Evolutionary conservation across 352 stramenopile genomes (phyloP), one percentile per base, ranked within the genome.

Genomic region (Plasmopara muralis): DNA sequence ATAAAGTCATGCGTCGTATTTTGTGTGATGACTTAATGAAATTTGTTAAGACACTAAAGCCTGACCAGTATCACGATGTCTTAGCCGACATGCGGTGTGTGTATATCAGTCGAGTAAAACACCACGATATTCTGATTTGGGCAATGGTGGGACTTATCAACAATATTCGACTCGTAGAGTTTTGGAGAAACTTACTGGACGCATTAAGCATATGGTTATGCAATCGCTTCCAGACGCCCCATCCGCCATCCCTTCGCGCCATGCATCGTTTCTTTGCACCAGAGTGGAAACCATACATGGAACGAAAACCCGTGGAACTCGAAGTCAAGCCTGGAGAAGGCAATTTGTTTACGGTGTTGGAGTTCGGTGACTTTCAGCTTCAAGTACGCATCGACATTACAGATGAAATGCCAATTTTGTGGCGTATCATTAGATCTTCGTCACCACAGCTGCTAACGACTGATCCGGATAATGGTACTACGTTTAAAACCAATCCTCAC

Each of bases 171-270:
- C 52, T 74, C 9, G 9, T 74, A 1, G 64, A 73, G 15, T 66
- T 85, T 34, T 89, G 75, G 75, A 56, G 60, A n/a, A 69, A 70
- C 15, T 43, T 89, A 33, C 57, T 70, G 2, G 43, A 74, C 45
- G 59, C 38, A 10, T 5, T 71, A 25, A 68, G 37, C 30, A 43
- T 55, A 9, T 68, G 63, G 59, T 29, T 68, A 12, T 48, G 53
- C 34, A 28, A 55, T 41, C 43, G 37, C 15, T 72, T 70, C n/a
- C 31, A 56, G 12, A 55, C 44, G 28, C 7, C 31, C 9, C 15
- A 69, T n/a, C 52, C 55, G 12, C 62, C 68, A 12, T 81, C 71
- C 18, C 60, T 88, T 7, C 40, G 70, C 12, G 59, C 66, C 9
- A 66, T 89, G 15, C 74, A 83, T 43, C 41, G 52, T 6, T 53